Evolutionary conservation across 164 flowering plant species (phyloP), one percentile per base, ranked within the genome.

Genomic region (Nelumbo lutea): DNA sequence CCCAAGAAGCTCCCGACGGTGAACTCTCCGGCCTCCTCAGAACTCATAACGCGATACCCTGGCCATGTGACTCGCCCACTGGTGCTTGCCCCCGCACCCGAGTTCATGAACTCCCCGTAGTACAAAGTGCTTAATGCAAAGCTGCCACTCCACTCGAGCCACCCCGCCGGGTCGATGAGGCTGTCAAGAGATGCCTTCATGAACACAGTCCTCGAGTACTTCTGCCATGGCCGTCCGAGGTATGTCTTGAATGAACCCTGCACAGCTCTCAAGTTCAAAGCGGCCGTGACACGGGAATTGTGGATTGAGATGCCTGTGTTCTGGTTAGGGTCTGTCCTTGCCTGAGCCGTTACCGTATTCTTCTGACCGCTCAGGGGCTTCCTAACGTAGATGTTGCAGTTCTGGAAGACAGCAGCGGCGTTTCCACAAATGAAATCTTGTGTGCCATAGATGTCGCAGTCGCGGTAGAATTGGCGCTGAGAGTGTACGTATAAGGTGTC

Each of bases 351-450:
- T 51, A 88, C 73, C 2, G 80, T 72, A 80, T 72, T 86, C 58
- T 38, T 9, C 62, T 86, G 88, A 38, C 47, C 50, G 66, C 62
- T 50, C 76, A 81, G 71, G 6, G 87, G 87, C 43, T 50, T 77
- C 7, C 83, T 70, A 0, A 79, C 74, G 66, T 75, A 76, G 40
- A 88, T 83, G 69, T 84, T 73, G 77, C 83, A 85, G 75, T 69
- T 81, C 45, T 88, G 90, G 43, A 88, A 6, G 0, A 88, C 76
- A 0, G 72, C 86, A 0, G 56, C 81, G 0, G 86, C 88, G 59
- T 88, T 78, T 0, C 93, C 93, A 63, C 84, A 88, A 8, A 88
- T 85, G 81, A 86, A 85, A 64, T 88, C 93, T 0, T 80, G 51
- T 42, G 93, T 85, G 38, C 93, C 93, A 55, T 81, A 79, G 39